Base-by-base conservation (phyloP, 2,329 filamentous ascomycete species). In the Diaporthe sp. region DNA sequence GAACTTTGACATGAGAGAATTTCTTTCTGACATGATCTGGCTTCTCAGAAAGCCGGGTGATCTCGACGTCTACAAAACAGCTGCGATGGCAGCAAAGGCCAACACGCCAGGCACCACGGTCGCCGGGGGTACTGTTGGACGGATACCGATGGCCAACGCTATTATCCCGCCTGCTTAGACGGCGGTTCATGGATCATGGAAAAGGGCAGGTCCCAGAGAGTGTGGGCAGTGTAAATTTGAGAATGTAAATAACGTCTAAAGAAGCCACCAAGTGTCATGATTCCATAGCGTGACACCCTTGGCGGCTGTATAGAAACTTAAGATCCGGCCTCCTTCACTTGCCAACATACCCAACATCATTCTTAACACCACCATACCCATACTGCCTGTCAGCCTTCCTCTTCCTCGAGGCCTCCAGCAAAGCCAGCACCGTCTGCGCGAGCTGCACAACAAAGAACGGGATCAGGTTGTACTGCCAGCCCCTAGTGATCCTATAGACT, bases 381-480 rank as follows among this genome's bases (percentile, higher is more conserved):
- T 65, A 42, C 62, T 37, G 61, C 39, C 39, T 65, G 31, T 74
- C 69, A 3, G 51, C 25, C 39, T 67, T 65, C 17, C 62, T 62
- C 57, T 67, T 51, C 57, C 55, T 61, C 61, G 39, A 58, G 6
- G 73, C 75, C 39, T 76, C 75, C 57, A 57, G 28, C 12, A 75
- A 53, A 15, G 75, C 62, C 19, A 69, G 37, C 42, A 65, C 57
- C 46, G 75, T 75, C 73, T 76, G 73, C 19, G 42, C 62, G 15
- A 77, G 58, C 70, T 77, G 74, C 5, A 74, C 65, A 39, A 77
- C 39, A 7, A 77, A 75, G 19, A 77, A 74, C 3, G 75, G 75
- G 31, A 77, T 77, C 51, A 77, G 51, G n/a, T 77, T 77, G 10
- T 69, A 77, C 46, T 75, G 55, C 75, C 75, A 77, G 10, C 75